phyloP scores from a whole-genome alignment of 371 early-diverging fungal genomes.

The Gilbertella persicaria region DNA sequence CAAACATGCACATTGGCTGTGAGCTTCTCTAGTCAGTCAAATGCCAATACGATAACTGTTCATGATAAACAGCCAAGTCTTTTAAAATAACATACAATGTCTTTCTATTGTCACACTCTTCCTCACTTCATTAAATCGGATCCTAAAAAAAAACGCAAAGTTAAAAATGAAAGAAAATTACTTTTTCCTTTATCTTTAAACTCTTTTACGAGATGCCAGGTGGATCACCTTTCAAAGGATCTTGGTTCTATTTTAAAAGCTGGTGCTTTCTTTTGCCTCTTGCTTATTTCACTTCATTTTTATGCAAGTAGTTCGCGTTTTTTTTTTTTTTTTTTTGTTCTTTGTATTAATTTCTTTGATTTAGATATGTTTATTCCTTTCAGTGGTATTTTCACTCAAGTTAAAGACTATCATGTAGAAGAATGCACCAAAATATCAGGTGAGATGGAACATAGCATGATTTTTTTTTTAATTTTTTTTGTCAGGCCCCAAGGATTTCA shows the following conservation, averaged over 20 bases:
- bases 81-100: no score
- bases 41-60: no score
- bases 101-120: no score
- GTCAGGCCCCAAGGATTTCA: slow-evolving; percentile 33
- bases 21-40: no score
- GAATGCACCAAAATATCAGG: slow-evolving; percentile 22
- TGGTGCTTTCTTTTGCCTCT: slow-evolving; percentile 13
- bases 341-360: background rate
- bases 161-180: background rate
- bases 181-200: background rate
- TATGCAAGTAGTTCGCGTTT: slow-evolving; percentile 12
- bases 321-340: background rate
- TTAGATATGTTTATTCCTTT: slow-evolving; percentile 9
- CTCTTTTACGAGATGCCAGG: background rate
- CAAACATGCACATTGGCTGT: no score
- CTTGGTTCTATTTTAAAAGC: slow-evolving; percentile 24
- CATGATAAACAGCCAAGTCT: no score
- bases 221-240: slow-evolving; percentile 1
- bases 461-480: no score
- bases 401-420: slow-evolving; percentile 15
- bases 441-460: background rate
- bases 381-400: slow-evolving; percentile 2
- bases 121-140: no score
- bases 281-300: slow-evolving; percentile 8
- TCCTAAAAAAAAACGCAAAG: background rate